phyloP scores from a whole-genome alignment of 2,329 filamentous ascomycete genomes.

The Aspergillus sp. region DNA sequence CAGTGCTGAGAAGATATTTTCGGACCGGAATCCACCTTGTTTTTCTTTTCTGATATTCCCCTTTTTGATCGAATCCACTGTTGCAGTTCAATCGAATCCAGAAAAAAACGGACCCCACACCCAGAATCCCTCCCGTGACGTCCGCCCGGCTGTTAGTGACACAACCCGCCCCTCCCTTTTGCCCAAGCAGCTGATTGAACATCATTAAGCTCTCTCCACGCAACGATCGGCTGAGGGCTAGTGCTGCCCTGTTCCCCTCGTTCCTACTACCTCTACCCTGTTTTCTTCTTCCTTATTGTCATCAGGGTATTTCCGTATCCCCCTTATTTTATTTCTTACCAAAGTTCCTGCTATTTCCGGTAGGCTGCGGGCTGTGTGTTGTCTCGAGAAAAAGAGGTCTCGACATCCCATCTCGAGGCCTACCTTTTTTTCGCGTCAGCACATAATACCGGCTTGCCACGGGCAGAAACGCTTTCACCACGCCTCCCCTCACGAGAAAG shows the following conservation, averaged over 20 bases:
- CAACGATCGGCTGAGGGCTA: constrained; percentile 14
- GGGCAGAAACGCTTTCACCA: constrained; percentile 43
- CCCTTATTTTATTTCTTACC: background rate
- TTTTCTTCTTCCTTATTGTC: background rate
- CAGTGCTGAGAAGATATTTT: too few species aligned
- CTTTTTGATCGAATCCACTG: background rate
- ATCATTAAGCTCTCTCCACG: constrained; percentile 13
- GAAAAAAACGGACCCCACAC: constrained; percentile 1
- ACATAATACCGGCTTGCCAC: constrained; percentile 22
- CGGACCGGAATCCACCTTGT: too few species aligned
- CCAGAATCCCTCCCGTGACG: constrained; percentile 15
- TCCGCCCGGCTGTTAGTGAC: constrained; percentile 11
- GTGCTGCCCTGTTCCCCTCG: background rate
- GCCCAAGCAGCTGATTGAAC: constrained; percentile 12
- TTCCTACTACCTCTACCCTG: background rate
- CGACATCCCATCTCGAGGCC: constrained; percentile 22
- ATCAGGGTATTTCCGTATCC: background rate
- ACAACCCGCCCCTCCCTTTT: constrained; percentile 25
- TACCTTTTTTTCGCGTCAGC: constrained; percentile 25
- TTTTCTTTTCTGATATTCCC: too few species aligned
- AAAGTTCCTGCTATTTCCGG: constrained; percentile 11
- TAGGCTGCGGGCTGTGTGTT: constrained; percentile 29
- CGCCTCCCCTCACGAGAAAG: constrained; percentile 56
- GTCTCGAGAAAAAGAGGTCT: constrained; percentile 26
- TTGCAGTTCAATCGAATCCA: background rate